phyloP scores from a whole-genome alignment of 2,329 filamentous ascomycete genomes.

The Penicillium sp. region DNA sequence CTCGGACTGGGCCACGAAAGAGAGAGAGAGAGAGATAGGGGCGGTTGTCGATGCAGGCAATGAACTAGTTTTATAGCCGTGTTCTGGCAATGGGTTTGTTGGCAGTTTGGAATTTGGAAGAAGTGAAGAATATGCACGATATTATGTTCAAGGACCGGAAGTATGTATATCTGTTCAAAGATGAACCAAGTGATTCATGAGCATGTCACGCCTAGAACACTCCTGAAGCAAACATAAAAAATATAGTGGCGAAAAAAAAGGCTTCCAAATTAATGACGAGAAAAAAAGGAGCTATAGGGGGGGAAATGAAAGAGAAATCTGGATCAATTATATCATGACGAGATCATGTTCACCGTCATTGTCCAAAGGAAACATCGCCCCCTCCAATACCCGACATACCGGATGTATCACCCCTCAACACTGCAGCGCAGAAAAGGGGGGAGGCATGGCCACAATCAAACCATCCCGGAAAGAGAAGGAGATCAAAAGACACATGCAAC shows the following conservation, averaged over 20 bases:
- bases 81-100: not conserved
- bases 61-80: not conserved
- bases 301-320: not conserved
- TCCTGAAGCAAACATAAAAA: not conserved
- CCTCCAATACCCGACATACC: constrained; percentile 20
- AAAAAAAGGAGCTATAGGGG: not conserved
- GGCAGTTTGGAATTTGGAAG: not conserved
- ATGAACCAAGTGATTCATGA: not conserved
- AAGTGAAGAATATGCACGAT: not conserved
- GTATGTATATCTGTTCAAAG: constrained; percentile 2
- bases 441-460: constrained; percentile 10
- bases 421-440: constrained; percentile 5
- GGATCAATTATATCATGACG: constrained; percentile 17
- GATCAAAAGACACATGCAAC: constrained; percentile 11
- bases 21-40: not conserved
- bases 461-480: constrained; percentile 16
- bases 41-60: not conserved
- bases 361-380: constrained; percentile 6
- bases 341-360: constrained; percentile 7
- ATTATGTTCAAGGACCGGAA: not conserved
- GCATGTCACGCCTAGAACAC: not conserved
- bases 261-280: constrained; percentile 7
- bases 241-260: not conserved
- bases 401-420: constrained; percentile 8
- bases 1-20: not conserved